Base-by-base conservation (phyloP, 2,329 filamentous ascomycete genomes). In the Thelonectria discophora region DNA sequence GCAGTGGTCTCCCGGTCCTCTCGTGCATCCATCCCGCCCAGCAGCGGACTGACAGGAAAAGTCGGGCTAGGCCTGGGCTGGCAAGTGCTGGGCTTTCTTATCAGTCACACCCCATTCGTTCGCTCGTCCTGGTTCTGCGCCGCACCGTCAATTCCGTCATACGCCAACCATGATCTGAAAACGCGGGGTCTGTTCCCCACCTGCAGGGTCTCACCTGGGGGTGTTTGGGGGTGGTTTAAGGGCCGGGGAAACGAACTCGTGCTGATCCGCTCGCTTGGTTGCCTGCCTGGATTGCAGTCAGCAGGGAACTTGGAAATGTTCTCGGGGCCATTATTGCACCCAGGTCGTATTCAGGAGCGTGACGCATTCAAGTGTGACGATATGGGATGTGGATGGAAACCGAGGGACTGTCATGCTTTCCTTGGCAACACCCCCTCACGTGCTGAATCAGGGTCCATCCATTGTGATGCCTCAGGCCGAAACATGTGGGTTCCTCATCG, bases 111-210 rank as follows among this genome's bases (percentile, higher is more conserved):
- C 67, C 51, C 48, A 71, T 71, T 71, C 65, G 69, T 47, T 57
- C 45, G 60, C 45, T 66, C 55, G 52, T 46, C 55, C 42, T 60
- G 57, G 39, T 54, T 66, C 65, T 71, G 58, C 63, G 57, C 54
- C 63, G 55, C 62, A 37, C 61, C 65, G 60, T 71, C 69, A 69
- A 53, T 58, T 32, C 61, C 65, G 60, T 71, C 69, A 69, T 65
- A 63, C 59, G 56, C 63, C 58, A 58, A 43, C 42, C 43, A 39
- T 64, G 54, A 56, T 54, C 51, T 40, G 47, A 67, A 71, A 71
- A 71, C 67, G 69, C 69, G 69, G 69, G 69, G 69, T 71, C 62
- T 67, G 55, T n/a, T 53, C 64, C 61, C 68, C 69, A 69, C 54
- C 62, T 68, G 56, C 66, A 71, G 65, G 66, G 66, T 70, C 65